Percentiles rank a stretch among this genome's conserved stretches.
Conservation (phyloP, 2,329 filamentous ascomycete species). For the Plectosphaerella sp. region DNA sequence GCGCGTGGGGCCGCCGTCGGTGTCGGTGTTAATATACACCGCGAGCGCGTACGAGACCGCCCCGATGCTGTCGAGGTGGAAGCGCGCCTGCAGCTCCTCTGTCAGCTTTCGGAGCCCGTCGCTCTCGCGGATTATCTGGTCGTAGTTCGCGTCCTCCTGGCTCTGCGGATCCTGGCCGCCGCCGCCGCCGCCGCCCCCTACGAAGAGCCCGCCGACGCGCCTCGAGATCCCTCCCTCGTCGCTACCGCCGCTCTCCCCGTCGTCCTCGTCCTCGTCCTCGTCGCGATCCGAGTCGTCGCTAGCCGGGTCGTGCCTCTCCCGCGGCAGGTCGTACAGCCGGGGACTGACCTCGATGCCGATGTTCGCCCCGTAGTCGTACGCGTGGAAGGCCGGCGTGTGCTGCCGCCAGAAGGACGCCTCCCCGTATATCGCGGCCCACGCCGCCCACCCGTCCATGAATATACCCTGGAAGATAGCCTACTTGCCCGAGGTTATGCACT, state of each 20-base stretch:
- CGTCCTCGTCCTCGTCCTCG: constrained; percentile 3
- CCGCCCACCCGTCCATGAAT: constrained; percentile 1
- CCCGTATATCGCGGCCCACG: not conserved
- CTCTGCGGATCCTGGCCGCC: not conserved
- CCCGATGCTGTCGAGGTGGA: not conserved
- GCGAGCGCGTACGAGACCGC: not conserved
- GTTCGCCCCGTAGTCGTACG: constrained; percentile 4
- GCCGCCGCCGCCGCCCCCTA: not conserved
- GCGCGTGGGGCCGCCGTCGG: not conserved
- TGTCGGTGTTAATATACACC: not conserved
- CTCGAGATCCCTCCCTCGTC: constrained; percentile 10
- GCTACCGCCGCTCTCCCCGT: constrained; percentile 14
- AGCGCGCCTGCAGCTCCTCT: not conserved
- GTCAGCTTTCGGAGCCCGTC: not conserved
- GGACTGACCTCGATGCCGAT: constrained; percentile 4
- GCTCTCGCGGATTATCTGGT: not conserved
- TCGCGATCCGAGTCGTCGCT: not conserved
- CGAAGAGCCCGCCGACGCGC: constrained; percentile 12
- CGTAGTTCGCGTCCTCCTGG: not conserved
- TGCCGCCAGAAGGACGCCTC: not conserved
- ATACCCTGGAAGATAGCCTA: constrained; percentile 1
- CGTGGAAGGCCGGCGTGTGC: constrained; percentile 5
- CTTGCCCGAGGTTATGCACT: not conserved
- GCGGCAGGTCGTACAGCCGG: not conserved
- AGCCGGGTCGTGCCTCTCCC: not conserved